phyloP scores from a whole-genome alignment of 2,329 filamentous ascomycete species.

The Cercospora canescens region DNA sequence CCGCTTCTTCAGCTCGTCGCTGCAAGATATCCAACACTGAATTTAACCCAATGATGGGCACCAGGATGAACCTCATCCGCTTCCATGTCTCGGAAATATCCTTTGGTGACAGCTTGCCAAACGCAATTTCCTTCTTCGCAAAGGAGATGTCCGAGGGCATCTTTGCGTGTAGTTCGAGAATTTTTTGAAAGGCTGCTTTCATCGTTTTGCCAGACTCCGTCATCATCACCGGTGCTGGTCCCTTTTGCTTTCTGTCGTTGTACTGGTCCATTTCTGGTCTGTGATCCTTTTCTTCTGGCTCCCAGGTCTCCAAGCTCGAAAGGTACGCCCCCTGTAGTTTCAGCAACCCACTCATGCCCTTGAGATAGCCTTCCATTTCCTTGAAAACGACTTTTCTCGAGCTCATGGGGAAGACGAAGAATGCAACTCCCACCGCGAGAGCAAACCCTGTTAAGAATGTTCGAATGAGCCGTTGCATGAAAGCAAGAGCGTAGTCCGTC shows the following conservation, averaged over 20 bases:
- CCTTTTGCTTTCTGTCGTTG: background rate
- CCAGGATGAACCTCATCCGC: constrained; percentile 60
- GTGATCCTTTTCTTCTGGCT: constrained; percentile 36
- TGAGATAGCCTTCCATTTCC: constrained; percentile 62
- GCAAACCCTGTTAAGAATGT: constrained; percentile 66
- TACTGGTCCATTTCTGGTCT: background rate
- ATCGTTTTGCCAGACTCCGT: constrained; percentile 35
- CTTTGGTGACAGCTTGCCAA: constrained; percentile 64
- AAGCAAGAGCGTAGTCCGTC: constrained; percentile 52
- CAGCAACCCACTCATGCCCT: constrained; percentile 54
- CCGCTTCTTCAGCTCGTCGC: constrained; percentile 59
- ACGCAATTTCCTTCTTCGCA: constrained; percentile 72
- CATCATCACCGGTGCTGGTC: constrained; percentile 11
- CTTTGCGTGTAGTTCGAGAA: constrained; percentile 63
- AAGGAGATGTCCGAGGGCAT: constrained; percentile 67
- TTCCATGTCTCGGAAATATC: constrained; percentile 63
- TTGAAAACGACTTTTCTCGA: constrained; percentile 65
- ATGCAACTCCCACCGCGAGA: constrained; percentile 61
- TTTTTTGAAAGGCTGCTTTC: constrained; percentile 29
- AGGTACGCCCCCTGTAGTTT: constrained; percentile 66
- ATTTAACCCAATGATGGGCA: constrained; percentile 67
- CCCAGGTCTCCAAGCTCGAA: constrained; percentile 60
- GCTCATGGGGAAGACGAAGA: constrained; percentile 67
- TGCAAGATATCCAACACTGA: constrained; percentile 72
- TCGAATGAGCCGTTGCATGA: constrained; percentile 58